These are phyloP conservation scores for Solanum chacoense DNA, from an alignment of 305 asterid species.

Conservation along the genomic window DNA sequence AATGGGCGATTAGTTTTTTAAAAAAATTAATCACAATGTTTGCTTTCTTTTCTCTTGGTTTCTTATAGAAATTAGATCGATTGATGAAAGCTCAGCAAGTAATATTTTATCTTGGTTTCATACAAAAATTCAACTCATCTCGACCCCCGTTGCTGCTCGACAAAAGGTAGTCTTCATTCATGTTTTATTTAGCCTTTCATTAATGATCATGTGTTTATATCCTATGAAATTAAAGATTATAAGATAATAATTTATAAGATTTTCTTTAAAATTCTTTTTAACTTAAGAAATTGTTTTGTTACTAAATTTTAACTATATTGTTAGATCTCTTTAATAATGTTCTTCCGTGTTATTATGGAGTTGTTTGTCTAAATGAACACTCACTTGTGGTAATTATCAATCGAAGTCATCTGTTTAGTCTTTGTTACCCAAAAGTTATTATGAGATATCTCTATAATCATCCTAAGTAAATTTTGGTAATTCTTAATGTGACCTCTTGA, in stretches of 20 bases:
- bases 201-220: not conserved
- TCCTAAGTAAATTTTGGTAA: not conserved
- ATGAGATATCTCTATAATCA: not conserved
- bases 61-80: not conserved
- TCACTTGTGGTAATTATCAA: not conserved
- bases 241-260: not conserved
- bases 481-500: not conserved
- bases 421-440: not conserved
- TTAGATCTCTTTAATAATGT: not conserved
- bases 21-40: too few species aligned
- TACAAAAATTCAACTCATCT: not conserved
- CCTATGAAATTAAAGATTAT: not conserved
- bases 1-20: not conserved
- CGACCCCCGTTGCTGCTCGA: not conserved
- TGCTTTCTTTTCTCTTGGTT: not conserved
- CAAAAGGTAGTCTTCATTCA: not conserved
- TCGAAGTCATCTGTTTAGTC: not conserved
- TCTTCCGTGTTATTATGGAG: not conserved
- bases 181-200: not conserved
- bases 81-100: too few species aligned
- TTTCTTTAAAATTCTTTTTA: not conserved
- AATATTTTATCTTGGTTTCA: not conserved
- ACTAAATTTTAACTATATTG: not conserved
- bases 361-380: not conserved
- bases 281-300: not conserved